Evolutionary conservation across 2,329 filamentous ascomycete genomes (phyloP).

Genomic region (Aspergillus niger): DNA sequence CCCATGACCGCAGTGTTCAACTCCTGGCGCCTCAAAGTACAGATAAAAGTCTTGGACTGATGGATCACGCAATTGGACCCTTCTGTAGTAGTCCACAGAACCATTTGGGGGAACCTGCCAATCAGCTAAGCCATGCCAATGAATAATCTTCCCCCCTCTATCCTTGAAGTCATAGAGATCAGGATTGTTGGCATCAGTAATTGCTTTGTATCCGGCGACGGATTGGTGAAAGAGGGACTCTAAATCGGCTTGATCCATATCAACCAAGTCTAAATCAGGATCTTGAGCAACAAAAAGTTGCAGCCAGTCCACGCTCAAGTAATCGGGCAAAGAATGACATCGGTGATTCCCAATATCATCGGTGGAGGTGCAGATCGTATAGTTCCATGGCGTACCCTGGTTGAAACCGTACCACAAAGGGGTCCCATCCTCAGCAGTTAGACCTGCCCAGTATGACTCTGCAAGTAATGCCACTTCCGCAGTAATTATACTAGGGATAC

Average conservation of each 20-base stretch:
- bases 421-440: background rate
- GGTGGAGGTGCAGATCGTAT: no score
- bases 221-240: conserved; percentile 22
- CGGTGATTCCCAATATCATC: no score
- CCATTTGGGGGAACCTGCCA: conserved; percentile 38
- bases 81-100: conserved; percentile 39
- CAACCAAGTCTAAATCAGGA: background rate
- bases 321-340: background rate
- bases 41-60: conserved; percentile 36
- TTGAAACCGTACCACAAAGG: background rate
- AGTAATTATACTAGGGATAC: no score
- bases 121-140: conserved; percentile 44
- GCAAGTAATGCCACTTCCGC: background rate
- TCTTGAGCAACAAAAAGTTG: background rate
- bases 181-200: conserved; percentile 39
- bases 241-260: background rate
- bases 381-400: background rate
- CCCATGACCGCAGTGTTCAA: conserved; percentile 35
- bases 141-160: conserved; percentile 44
- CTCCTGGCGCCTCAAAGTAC: conserved; percentile 41
- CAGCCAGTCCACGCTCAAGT: background rate
- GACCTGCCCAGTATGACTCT: background rate
- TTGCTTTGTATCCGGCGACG: conserved; percentile 30
- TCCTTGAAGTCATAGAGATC: conserved; percentile 40
- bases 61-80: conserved; percentile 26